Percentiles rank a stretch among this genome's conserved stretches.
Conservation (phyloP, 345 rosid genomes). For the Arabidopsis thaliana region TAIR10.1 NC_003070.9:6911501-6912000, state of each 20-base stretch:
- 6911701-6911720: not conserved
- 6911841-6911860: not conserved
- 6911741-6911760: not conserved
- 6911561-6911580: slow-evolving; percentile 18
- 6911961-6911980: not conserved
- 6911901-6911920: not conserved
- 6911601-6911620: slow-evolving; percentile 14
- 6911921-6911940: not conserved
- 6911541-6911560: slow-evolving; percentile 23
- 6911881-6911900: not conserved
- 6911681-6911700: not conserved
- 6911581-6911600: not conserved
- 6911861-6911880: not conserved
- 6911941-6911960: not conserved
- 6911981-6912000: not conserved
- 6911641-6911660: slow-evolving; percentile 14
- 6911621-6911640: not conserved
- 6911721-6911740: too few species aligned
- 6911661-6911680: not conserved
- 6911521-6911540: slow-evolving; percentile 33
- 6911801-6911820: not conserved
- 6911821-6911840: slow-evolving; percentile 1
- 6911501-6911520: slow-evolving; percentile 40
- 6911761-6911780: too few species aligned
- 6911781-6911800: not conserved